phyloP scores from a whole-genome alignment of 73 alveolate species.

The Diophrys sp. region DNA sequence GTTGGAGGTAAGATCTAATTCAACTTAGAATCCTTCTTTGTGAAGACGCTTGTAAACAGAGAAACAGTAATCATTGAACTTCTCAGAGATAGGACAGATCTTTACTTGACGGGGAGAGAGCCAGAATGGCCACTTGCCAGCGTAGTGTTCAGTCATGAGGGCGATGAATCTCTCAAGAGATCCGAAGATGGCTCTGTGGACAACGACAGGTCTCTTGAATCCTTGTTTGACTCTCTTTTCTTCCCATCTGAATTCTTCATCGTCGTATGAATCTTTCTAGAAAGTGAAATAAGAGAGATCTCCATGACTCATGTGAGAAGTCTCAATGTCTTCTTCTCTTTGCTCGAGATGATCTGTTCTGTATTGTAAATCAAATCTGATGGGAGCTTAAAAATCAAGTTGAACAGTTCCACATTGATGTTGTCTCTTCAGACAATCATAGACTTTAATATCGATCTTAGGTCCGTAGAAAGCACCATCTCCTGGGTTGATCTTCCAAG shows the following conservation, averaged over 20 bases:
- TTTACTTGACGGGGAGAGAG: conserved; percentile 96
- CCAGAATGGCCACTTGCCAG: conserved; percentile 99
- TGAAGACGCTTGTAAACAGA: conserved; percentile 71
- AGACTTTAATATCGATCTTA: conserved; percentile 97
- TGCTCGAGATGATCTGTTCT: conserved; percentile 77
- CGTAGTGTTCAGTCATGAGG: conserved; percentile 94
- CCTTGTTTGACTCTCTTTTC: conserved; percentile 94
- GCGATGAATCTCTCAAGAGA: conserved; percentile 98
- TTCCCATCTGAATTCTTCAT: conserved; percentile 81
- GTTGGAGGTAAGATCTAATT: conserved; percentile 81
- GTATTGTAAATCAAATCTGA: conserved; percentile 91
- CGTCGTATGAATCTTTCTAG: conserved; percentile 67
- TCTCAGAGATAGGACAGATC: conserved; percentile 95
- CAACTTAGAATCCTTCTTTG: conserved; percentile 84
- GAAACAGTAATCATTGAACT: conserved; percentile 86
- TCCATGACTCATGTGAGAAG: conserved; percentile 25
- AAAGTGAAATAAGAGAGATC: conserved; percentile 7
- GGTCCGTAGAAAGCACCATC: conserved; percentile 99
- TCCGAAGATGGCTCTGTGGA: conserved; percentile 99
- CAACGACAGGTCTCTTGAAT: conserved; percentile 96
- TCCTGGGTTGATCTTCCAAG: conserved; percentile 95
- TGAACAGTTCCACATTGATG: conserved; percentile 99
- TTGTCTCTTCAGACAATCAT: conserved; percentile 98
- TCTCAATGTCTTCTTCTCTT: conserved; percentile 35
- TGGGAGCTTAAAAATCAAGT: conserved; percentile 97